Evolutionary conservation across 306 rosid genomes (phyloP).

Genomic region (Echinosophora koreensis): DNA sequence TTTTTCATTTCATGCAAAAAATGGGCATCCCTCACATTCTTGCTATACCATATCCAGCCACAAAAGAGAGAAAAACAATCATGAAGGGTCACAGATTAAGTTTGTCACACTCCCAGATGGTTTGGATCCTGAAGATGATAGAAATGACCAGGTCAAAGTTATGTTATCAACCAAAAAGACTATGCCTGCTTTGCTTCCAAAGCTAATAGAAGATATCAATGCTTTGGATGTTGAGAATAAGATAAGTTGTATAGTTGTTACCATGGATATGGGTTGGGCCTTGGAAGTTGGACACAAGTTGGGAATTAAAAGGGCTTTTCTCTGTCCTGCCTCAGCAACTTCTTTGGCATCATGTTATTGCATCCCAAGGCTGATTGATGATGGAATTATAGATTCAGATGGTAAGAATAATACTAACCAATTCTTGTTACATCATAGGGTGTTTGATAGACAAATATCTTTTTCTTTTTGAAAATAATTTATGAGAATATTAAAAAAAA

Average conservation of each 20-base stretch:
- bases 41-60: conserved; percentile 48
- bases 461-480: too few species aligned
- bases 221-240: neutral
- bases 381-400: conserved; percentile 35
- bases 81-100: neutral
- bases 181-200: conserved; percentile 42
- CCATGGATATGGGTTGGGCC: conserved; percentile 32
- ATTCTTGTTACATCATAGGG: neutral
- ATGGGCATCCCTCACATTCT: conserved; percentile 31
- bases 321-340: conserved; percentile 40
- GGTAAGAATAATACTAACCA: neutral
- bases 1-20: too few species aligned
- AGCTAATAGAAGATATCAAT: conserved; percentile 30
- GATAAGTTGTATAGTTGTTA: conserved; percentile 33
- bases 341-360: neutral
- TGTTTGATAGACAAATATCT: too few species aligned
- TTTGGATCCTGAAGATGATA: conserved; percentile 40
- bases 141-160: neutral
- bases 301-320: conserved; percentile 33
- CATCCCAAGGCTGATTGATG: conserved; percentile 36
- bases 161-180: neutral
- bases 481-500: too few species aligned
- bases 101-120: conserved; percentile 47
- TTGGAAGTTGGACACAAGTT: conserved; percentile 40
- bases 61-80: neutral